Base-by-base conservation (phyloP, 106 monocot genomes). In the Dendrobium huoshanense region DNA sequence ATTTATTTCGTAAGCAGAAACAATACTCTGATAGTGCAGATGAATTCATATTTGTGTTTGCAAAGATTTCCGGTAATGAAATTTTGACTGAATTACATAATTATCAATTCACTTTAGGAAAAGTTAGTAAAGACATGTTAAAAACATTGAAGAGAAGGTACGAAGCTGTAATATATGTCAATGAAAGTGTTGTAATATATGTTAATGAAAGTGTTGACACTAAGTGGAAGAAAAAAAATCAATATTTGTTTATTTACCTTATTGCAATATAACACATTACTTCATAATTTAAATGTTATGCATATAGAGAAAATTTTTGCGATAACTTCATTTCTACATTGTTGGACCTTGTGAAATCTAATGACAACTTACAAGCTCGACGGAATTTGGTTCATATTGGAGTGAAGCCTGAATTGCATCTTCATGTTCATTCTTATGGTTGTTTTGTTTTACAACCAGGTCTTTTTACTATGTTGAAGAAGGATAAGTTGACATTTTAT, bases 401-500 rank as follows among this genome's bases (percentile, higher is more conserved):
- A 17, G 19, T 56, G 3, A 56, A 11, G 19, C 31, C 4, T 15
- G 5, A 4, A 4, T 20, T 75, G 0, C 81, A 67, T 20, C 44
- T 67, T 11, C 3, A 31, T 2, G 13, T 43, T 1, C 19, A 7
- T 5, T 8, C 2, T 9, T n/a, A 44, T 45, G 24, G n/a, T 4
- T 37, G 27, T 29, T 17, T 9, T 2, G 5, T 43, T 51, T 37
- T 72, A 4, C 72, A 72, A 5, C 1, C 54, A 17, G 40, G 72
- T 17, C 33, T 16, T 33, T 80, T 51, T 15, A 18, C 18, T 18
- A 48, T 80, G 51, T 17, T 2, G 8, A 16, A 49, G 0, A n/a
- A 56, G 0, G 74, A 80, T 40, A 84, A 72, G 49, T 11, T 31
- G 8, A 13, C 33, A 13, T 75, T 65, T 74, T 84, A 22, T 42